phyloP scores from a whole-genome alignment of 139 green algal species.

The Gonium pectorale region DNA sequence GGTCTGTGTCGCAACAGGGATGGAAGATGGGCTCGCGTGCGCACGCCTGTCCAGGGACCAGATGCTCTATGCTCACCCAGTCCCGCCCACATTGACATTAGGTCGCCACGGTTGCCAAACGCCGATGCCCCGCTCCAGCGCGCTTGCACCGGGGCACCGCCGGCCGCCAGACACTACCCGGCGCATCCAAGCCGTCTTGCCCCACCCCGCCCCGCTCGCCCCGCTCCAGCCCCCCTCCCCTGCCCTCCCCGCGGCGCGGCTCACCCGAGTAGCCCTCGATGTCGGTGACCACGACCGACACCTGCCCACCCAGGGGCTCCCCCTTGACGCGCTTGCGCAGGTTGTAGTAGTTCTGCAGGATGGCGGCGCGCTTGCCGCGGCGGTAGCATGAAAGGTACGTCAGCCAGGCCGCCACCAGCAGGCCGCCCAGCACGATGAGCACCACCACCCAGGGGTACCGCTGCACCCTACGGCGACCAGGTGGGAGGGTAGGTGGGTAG shows the following conservation, averaged over 20 bases:
- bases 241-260: background rate
- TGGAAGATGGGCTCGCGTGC: too few species aligned
- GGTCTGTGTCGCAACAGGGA: too few species aligned
- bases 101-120: too few species aligned
- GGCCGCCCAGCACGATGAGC: slow-evolving; percentile 35
- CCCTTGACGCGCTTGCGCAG: slow-evolving; percentile 57
- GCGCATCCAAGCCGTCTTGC: too few species aligned
- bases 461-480: background rate
- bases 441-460: slow-evolving; percentile 27
- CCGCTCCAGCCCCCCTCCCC: background rate
- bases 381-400: slow-evolving; percentile 42
- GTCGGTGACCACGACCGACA: slow-evolving; percentile 66
- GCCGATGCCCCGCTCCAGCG: too few species aligned
- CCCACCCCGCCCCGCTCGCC: too few species aligned
- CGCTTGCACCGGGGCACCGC: too few species aligned
- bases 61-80: too few species aligned
- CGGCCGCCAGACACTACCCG: too few species aligned
- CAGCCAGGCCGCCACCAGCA: slow-evolving; percentile 4
- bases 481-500: background rate
- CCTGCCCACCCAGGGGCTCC: slow-evolving; percentile 55
- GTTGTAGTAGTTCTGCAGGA: slow-evolving; percentile 50
- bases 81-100: too few species aligned
- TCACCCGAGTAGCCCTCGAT: slow-evolving; percentile 71
- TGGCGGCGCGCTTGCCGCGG: slow-evolving; percentile 25
- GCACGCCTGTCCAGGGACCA: too few species aligned